phyloP scores from a whole-genome alignment of 306 rosid genomes.

The Cicer arietinum region DNA sequence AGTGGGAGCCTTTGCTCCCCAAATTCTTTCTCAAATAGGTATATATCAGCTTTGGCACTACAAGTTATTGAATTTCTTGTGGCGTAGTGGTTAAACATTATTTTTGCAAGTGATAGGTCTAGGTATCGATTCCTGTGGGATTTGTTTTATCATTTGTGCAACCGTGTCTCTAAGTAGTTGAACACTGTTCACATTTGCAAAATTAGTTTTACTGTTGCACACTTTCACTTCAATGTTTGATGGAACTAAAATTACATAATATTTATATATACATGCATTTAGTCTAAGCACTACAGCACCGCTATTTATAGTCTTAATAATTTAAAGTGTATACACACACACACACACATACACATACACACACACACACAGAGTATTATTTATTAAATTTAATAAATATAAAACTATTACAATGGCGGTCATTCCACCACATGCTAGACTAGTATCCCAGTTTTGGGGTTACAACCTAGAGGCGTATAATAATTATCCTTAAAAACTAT shows the following conservation, averaged over 20 bases:
- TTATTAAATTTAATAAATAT: neutral
- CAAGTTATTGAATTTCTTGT: neutral
- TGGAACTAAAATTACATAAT: neutral
- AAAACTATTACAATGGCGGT: neutral
- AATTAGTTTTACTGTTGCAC: neutral
- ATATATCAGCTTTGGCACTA: neutral
- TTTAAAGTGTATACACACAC: neutral
- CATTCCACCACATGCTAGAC: neutral
- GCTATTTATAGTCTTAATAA: neutral
- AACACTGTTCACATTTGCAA: neutral
- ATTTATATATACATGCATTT: slow-evolving; percentile 1
- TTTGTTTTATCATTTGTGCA: neutral
- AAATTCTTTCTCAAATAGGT: neutral
- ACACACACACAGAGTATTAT: too few relatives aligned
- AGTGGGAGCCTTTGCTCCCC: neutral
- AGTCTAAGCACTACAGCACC: neutral
- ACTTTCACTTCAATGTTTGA: neutral
- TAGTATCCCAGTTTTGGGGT: neutral
- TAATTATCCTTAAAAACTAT: slow-evolving; percentile 1
- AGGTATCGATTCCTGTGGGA: neutral
- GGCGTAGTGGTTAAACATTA: neutral
- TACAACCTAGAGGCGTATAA: neutral
- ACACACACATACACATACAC: too few relatives aligned
- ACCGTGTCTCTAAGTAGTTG: neutral
- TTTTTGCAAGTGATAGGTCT: neutral